A percentile compares a stretch with the other conserved stretches of the same genome.
These are phyloP conservation scores for Rheum nobile DNA, from an alignment of 148 eudicot species.

Conservation along the genomic window DNA sequence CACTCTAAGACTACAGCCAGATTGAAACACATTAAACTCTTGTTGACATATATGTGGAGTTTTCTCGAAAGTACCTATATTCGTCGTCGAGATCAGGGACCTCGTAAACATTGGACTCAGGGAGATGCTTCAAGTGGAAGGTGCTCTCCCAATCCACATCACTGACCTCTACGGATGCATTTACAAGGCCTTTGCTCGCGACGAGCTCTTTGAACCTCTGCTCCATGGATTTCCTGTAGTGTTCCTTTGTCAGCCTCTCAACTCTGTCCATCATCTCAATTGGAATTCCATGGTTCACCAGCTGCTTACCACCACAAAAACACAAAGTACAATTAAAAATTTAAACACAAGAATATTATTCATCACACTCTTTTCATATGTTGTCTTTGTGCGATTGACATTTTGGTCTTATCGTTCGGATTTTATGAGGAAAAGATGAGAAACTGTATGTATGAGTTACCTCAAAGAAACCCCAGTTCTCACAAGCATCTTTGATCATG, in stretches of 20 bases:
- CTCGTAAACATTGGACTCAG: conserved; percentile 41
- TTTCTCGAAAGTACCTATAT: conserved; percentile 27
- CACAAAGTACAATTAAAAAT: not conserved
- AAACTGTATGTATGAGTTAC: conserved; percentile 8
- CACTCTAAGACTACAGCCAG: too few species aligned
- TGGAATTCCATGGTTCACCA: conserved; percentile 64
- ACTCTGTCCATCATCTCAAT: conserved; percentile 53
- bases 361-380: too few species aligned
- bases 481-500: conserved; percentile 57
- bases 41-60: too few species aligned
- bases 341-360: not conserved
- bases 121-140: conserved; percentile 56
- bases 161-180: conserved; percentile 34
- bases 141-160: conserved; percentile 81
- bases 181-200: conserved; percentile 42
- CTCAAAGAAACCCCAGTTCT: conserved; percentile 82
- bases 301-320: conserved; percentile 10
- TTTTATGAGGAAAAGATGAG: not conserved
- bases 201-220: conserved; percentile 56
- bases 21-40: too few species aligned
- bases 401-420: too few species aligned
- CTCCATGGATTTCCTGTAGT: conserved; percentile 58
- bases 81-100: conserved; percentile 56
- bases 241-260: conserved; percentile 53
- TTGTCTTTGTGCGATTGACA: too few species aligned